Evolutionary conservation across 345 rosid species (phyloP), one percentile per base, ranked within the genome.

Genomic region (Eucalyptus paniculata): DNA sequence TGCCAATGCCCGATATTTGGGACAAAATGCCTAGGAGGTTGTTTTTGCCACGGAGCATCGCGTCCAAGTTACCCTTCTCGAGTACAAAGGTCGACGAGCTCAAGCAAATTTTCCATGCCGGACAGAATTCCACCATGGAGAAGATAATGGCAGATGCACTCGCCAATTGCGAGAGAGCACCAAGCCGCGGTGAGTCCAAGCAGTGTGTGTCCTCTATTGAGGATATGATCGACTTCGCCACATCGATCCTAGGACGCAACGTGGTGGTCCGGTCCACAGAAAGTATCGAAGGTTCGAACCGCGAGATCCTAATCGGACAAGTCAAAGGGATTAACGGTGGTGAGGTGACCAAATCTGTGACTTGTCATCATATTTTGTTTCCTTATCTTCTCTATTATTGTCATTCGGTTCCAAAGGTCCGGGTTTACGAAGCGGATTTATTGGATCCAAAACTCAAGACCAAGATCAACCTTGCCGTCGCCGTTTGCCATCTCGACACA

Each of bases 401-500:
- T 53, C 99, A 97, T 88, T 95, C 97, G 69, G 98, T 95, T n/a
- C 99, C 99, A 1, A 93, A 89, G 90, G 99, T 97, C 37, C 96
- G 98, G 89, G 97, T 96, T 16, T 97, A 96, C 42, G 95, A 96
- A 90, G 92, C 95, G 89, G 99, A 95, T 87, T 62, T 97, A 12
- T 86, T 96, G 91, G 97, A 96, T 89, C 93, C 94, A 86, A 89
- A 90, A 32, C 91, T 89, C 50, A 89, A 89, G 91, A 72, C 88
- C 87, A 93, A 92, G 92, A 93, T 97, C 87, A 97, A 97, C 72
- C 97, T 91, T 9, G 99, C 98, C 16, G 92, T 96, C 89, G 96
- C 97, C 93, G 93, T 97, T 44, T 97, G 99, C 92, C 99, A 97
- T 53, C 9, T 96, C 90, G 98, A 97, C 87, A 97, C 98, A 30